Conservation (phyloP, 2,329 filamentous ascomycete genomes). For the Aspergillus aculeatinus region DNA sequence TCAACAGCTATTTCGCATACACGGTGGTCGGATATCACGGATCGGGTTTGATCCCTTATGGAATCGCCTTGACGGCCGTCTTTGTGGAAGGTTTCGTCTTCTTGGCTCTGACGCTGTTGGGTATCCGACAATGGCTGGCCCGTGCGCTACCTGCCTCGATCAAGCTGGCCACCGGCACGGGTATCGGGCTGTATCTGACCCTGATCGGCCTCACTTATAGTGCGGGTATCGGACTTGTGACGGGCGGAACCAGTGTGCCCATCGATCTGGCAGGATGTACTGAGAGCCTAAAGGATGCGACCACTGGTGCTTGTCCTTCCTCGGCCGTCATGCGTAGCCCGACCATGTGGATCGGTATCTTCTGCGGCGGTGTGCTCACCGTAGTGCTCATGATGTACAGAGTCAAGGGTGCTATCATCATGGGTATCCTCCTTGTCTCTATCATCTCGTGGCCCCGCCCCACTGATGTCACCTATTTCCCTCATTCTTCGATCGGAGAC, state of each 20-base stretch:
- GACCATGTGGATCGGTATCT: conserved; percentile 84
- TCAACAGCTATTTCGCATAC: conserved; percentile 87
- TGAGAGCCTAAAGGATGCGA: conserved; percentile 42
- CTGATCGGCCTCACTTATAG: conserved; percentile 69
- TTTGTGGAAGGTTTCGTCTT: conserved; percentile 89
- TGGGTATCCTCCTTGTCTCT: conserved; percentile 77
- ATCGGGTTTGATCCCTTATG: conserved; percentile 69
- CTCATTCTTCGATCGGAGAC: conserved; percentile 67
- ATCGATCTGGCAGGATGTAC: conserved; percentile 74
- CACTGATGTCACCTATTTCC: conserved; percentile 78
- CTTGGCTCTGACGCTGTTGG: conserved; percentile 73
- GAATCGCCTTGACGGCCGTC: conserved; percentile 77
- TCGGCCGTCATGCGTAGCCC: conserved; percentile 77
- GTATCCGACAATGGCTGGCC: conserved; percentile 84
- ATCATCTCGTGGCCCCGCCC: conserved; percentile 84
- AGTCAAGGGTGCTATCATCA: conserved; percentile 82
- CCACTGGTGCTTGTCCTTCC: conserved; percentile 59
- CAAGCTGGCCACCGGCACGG: conserved; percentile 81
- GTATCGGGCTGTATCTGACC: conserved; percentile 76
- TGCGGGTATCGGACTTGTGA: conserved; percentile 77
- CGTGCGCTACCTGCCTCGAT: conserved; percentile 79
- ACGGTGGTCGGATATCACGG: conserved; percentile 77
- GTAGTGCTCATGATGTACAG: conserved; percentile 80
- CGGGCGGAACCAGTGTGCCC: conserved; percentile 67
- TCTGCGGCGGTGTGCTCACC: conserved; percentile 78